Conservation (phyloP, 2,329 filamentous ascomycete genomes). For the Juglanconis juglandina region DNA sequence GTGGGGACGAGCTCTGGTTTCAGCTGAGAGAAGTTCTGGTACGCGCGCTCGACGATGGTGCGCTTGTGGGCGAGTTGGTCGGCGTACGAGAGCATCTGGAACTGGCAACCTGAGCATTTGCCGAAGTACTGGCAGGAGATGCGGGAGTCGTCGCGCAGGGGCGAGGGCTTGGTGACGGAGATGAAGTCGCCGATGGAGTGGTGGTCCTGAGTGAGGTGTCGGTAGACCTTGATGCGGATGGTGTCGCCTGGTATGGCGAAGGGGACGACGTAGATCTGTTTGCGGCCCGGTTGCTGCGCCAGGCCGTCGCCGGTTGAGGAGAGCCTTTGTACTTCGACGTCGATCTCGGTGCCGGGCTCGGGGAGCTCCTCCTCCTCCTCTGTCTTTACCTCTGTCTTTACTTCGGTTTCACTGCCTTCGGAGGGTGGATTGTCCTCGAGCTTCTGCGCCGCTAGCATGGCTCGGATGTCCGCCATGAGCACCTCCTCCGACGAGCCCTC, state of each 20-base stretch:
- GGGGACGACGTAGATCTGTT: slow-evolving; percentile 77
- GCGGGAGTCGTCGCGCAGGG: slow-evolving; percentile 71
- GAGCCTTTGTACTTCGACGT: slow-evolving; percentile 75
- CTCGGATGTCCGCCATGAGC: slow-evolving; percentile 59
- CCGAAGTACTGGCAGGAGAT: slow-evolving; percentile 84
- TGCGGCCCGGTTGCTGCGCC: slow-evolving; percentile 63
- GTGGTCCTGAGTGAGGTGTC: slow-evolving; percentile 60
- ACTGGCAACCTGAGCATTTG: slow-evolving; percentile 87
- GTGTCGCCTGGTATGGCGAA: slow-evolving; percentile 84
- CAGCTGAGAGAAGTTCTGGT: slow-evolving; percentile 83
- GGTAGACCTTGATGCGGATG: slow-evolving; percentile 74
- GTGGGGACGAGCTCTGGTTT: slow-evolving; percentile 70
- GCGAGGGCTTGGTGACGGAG: slow-evolving; percentile 69
- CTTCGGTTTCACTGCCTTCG: background rate
- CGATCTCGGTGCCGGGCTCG: slow-evolving; percentile 68
- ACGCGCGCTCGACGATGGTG: slow-evolving; percentile 85
- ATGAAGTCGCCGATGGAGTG: slow-evolving; percentile 82
- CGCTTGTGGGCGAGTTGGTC: slow-evolving; percentile 84
- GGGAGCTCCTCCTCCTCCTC: slow-evolving; percentile 45
- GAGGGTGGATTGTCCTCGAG: slow-evolving; percentile 20
- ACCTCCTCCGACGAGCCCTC: slow-evolving; percentile 66
- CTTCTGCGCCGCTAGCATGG: slow-evolving; percentile 45
- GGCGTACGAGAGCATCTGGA: slow-evolving; percentile 91
- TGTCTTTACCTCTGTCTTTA: slow-evolving; percentile 21
- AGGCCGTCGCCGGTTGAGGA: slow-evolving; percentile 93